These are phyloP conservation scores for Phyllosticta citribraziliensis DNA, from an alignment of 2,329 filamentous ascomycete genomes.

Conservation along the genomic window DNA sequence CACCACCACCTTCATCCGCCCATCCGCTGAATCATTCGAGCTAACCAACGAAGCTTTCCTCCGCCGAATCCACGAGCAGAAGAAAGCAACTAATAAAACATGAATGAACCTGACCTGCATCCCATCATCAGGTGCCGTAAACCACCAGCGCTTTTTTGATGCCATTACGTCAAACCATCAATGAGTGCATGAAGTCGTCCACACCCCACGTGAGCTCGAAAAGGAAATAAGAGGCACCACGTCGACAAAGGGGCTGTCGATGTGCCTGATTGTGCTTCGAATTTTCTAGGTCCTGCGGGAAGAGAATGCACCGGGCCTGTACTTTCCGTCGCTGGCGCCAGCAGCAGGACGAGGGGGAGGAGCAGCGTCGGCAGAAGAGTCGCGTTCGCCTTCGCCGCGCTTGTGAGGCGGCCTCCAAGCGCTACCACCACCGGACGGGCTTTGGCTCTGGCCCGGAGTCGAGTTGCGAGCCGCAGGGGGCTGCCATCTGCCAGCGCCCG, in stretches of 20 bases:
- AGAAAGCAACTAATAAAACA: not conserved
- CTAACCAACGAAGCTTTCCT: not conserved
- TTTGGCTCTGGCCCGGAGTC: not conserved
- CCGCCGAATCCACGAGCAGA: not conserved
- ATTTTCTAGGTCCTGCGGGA: slow-evolving; percentile 1
- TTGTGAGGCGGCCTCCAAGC: slow-evolving; percentile 10
- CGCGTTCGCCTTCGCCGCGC: slow-evolving; percentile 11
- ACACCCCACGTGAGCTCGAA: not conserved
- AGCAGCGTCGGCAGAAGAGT: slow-evolving; percentile 3
- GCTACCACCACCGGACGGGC: slow-evolving; percentile 4
- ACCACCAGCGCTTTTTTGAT: not conserved
- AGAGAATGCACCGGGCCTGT: slow-evolving; percentile 29
- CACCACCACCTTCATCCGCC: not conserved
- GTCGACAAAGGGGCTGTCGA: too few relatives aligned
- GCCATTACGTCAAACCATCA: not conserved
- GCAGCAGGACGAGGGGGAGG: slow-evolving; percentile 1
- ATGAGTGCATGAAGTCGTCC: not conserved
- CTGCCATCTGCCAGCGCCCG: slow-evolving; percentile 14
- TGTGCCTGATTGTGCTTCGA: not conserved
- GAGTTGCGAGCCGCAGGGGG: slow-evolving; percentile 1
- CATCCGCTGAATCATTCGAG: not conserved
- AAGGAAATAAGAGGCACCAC: not conserved
- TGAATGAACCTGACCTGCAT: not conserved
- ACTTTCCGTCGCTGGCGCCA: slow-evolving; percentile 26
- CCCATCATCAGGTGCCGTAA: not conserved